Base-by-base conservation (phyloP, 805 yeast genomes). In the Candida sakaeoensis region DNA sequence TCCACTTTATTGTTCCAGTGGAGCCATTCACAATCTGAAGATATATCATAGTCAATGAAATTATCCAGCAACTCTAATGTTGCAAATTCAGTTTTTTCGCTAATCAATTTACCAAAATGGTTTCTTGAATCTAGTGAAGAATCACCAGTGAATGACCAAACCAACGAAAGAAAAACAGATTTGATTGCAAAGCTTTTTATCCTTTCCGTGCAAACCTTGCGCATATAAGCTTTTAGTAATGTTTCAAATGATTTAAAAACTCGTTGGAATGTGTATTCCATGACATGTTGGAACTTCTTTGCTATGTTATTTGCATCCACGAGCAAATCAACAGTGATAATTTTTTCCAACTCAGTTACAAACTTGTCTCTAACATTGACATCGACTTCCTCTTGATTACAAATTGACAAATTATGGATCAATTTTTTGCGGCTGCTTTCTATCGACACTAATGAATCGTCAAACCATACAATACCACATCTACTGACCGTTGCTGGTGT, bases 401-500 rank as follows among this genome's bases (percentile, higher is more conserved):
- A 19, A 9, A 33, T 34, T 10, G 54, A 5, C 18, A 61, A 51
- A 18, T 58, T 48, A n/a, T 49, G 37, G 8, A 52, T 18, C 8
- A 50, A 26, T 3, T 48, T 49, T 4, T 37, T 34, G 41, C 52
- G 43, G 33, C 55, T 22, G 4, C 49, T 46, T 3, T 47, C 48
- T 5, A 47, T 16, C 4, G 49, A 24, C 7, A 63, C 52, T 14
- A 60, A 43, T 1, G 58, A 47, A 3, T 38, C 26, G n/a, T 79
- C 80, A 48, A 86, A 62, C 82, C 89, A 85, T 1, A 90, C 66
- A 75, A 91, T 80, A 3, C 95, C 96, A 68, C 97, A 90, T 56
- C 98, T 75, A 58, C 93, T 86, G 17, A 91, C 75, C 0, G 98
- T 91, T 0, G 98, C 98, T 0, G 87, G 87, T 0, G 98, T 91